Evolutionary conservation across 306 rosid genomes (phyloP).

Genomic region (Benincasa hispida): DNA sequence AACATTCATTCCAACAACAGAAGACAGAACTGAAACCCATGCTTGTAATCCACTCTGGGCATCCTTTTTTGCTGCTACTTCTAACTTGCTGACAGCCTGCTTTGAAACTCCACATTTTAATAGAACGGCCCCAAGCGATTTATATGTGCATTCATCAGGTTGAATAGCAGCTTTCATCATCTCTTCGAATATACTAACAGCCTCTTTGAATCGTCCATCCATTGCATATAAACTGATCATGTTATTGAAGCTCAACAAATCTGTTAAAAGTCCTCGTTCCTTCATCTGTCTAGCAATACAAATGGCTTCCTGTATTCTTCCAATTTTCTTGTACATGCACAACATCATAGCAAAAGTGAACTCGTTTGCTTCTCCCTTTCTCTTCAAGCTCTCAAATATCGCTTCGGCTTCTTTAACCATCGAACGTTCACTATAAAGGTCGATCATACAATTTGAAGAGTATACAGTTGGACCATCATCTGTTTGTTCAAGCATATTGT

Average conservation of each 20-base stretch:
- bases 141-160: conserved; percentile 61
- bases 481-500: conserved; percentile 37
- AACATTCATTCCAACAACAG: conserved; percentile 37
- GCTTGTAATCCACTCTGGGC: conserved; percentile 31
- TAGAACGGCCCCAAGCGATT: conserved; percentile 47
- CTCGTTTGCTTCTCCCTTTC: conserved; percentile 48
- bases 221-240: conserved; percentile 51
- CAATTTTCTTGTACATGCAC: conserved; percentile 67
- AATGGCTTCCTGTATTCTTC: conserved; percentile 52
- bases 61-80: conserved; percentile 40
- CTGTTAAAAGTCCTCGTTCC: conserved; percentile 29
- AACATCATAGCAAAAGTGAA: conserved; percentile 80
- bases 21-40: conserved; percentile 50
- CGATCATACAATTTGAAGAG: conserved; percentile 84
- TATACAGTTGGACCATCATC: conserved; percentile 42
- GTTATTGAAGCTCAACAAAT: conserved; percentile 57
- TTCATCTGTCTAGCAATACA: conserved; percentile 52
- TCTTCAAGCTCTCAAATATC: conserved; percentile 49
- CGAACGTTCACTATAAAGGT: conserved; percentile 53
- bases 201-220: conserved; percentile 48
- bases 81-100: conserved; percentile 53
- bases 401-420: conserved; percentile 55
- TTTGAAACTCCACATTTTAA: conserved; percentile 58
- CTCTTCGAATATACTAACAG: conserved; percentile 38
- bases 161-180: conserved; percentile 40